Conservation (phyloP, 108 stramenopile genomes). For the Cyclotella atomus region DNA sequence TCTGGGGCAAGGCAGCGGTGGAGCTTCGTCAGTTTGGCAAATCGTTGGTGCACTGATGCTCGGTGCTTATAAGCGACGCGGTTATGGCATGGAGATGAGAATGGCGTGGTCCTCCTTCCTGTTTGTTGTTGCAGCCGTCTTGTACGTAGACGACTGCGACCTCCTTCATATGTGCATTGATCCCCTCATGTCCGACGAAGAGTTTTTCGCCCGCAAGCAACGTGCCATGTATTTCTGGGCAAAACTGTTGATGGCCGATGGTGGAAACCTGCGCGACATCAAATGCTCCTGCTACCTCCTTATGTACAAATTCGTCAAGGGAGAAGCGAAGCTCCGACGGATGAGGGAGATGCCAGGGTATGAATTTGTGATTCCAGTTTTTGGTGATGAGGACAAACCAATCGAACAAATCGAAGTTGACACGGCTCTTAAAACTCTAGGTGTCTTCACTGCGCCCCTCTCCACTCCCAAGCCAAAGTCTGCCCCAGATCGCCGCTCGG, state of each 20-base stretch:
- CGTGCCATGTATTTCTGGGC: neutral
- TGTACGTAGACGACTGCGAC: constrained; percentile 18
- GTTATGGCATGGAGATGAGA: neutral
- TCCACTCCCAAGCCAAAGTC: neutral
- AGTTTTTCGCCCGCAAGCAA: neutral
- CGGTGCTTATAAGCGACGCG: neutral
- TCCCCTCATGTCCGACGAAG: too few relatives aligned
- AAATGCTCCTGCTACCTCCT: constrained; percentile 18
- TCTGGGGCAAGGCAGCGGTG: constrained; percentile 9
- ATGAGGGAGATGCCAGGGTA: neutral
- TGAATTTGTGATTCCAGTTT: neutral
- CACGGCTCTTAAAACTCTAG: neutral
- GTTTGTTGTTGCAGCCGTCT: neutral
- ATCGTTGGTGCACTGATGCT: constrained; percentile 6
- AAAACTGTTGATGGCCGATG: constrained; percentile 5
- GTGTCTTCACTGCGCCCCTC: neutral
- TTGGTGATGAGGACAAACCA: neutral
- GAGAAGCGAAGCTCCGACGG: neutral
- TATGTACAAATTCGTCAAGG: neutral
- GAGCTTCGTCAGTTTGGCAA: neutral
- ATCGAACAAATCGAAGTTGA: neutral
- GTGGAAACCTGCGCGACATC: neutral
- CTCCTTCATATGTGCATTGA: neutral
- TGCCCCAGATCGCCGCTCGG: neutral
- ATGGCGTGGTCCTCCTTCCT: neutral